Evolutionary conservation across 179 eudicot species (phyloP), one percentile per base, ranked within the genome.

Genomic region (Drosera spatulata): DNA sequence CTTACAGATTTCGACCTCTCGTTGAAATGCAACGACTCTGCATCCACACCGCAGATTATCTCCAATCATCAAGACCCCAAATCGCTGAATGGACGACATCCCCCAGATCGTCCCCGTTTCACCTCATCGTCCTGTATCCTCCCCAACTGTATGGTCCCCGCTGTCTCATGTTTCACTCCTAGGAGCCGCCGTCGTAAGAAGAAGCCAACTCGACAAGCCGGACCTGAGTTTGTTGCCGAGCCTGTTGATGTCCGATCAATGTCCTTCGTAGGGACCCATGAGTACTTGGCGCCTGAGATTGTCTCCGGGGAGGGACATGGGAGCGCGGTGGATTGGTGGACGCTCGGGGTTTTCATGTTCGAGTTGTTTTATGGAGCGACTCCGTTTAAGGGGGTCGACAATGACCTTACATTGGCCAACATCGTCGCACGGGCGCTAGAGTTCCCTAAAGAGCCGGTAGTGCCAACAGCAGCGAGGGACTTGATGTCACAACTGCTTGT

Each of bases 321-420:
- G 2, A 85, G 94, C 43, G 91, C 94, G 7, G 97, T 91, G 42
- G 97, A 91, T 65, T 91, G 97, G 97, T 91, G 97, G 97, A 91
- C 97, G 1, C 62, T 91, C 5, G 97, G 97, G 39, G 62, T 91
- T 2, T 91, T 91, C 47, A 83, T 91, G 1, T 91, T 67, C 46
- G 97, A 91, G 72, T 51, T 91, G 40, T 80, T 87, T 64, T 84
- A 82, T 53, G 97, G 97, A 1, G 84, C 84, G 37, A 91, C 97
- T 2, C 97, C 97, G 10, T 91, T 91, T 67, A 82, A 72, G 43
- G 97, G 97, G 3, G 48, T 75, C 55, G 97, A 87, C 45, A 89
- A 91, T 52, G 97, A 91, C 79, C 71, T 85, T 55, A 91, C 97
- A 2, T 65, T 91, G 45, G 96, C 97, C 2, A 88, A 88, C 41